These are phyloP conservation scores for Colletotrichum orchidophilum DNA, from an alignment of 2,329 filamentous ascomycete species.

Conservation along the genomic window DNA sequence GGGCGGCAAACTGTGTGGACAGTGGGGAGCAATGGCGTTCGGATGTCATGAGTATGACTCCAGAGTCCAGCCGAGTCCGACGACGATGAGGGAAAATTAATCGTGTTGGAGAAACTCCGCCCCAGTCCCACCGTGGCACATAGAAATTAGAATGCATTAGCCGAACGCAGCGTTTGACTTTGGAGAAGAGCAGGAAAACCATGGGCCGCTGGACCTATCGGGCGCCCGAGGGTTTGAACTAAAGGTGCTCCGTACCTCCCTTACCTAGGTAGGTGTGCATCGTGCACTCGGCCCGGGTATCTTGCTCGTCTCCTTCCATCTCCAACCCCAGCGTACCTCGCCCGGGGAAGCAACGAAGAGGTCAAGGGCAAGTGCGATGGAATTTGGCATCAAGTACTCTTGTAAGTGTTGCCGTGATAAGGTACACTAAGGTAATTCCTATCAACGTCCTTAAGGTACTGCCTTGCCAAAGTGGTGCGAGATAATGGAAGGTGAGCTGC, in stretches of 20 bases:
- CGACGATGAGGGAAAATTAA: background rate
- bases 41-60: background rate
- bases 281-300: background rate
- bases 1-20: background rate
- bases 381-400: background rate
- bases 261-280: background rate
- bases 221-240: background rate
- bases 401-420: background rate
- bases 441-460: background rate
- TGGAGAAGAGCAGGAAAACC: background rate
- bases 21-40: background rate
- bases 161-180: background rate
- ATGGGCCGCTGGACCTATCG: slow-evolving; percentile 15
- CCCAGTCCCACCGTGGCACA: background rate
- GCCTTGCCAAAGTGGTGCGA: no score
- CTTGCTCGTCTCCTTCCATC: background rate
- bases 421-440: background rate
- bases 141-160: background rate
- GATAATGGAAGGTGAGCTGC: background rate
- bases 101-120: slow-evolving; percentile 1
- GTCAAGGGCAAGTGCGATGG: background rate
- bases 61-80: background rate
- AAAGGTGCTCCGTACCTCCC: background rate
- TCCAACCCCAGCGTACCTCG: background rate
- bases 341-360: background rate